Conservation (phyloP, 306 rosid genomes). For the Rubus idaeus region DNA sequence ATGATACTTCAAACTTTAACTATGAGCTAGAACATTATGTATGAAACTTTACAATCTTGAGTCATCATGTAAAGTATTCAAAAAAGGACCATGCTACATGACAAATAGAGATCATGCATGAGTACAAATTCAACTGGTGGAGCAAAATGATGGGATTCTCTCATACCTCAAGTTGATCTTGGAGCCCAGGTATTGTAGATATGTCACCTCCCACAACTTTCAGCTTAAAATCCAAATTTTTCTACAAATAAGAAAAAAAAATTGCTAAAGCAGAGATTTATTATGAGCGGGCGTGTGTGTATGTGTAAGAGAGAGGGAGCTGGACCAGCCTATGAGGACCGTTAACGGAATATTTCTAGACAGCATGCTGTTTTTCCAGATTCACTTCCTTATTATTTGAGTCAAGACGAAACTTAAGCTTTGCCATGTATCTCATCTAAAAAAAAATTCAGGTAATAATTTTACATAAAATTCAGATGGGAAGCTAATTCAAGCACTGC, state of each 20-base stretch:
- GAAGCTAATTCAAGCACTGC: neutral
- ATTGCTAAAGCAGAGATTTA: constrained; percentile 11
- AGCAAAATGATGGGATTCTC: constrained; percentile 12
- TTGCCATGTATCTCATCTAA: neutral
- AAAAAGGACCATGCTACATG: neutral
- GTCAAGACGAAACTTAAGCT: neutral
- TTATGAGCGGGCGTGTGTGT: neutral
- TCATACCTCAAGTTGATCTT: constrained; percentile 79
- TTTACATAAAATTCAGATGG: neutral
- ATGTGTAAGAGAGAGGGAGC: neutral
- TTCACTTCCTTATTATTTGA: neutral
- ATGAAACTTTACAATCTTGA: neutral
- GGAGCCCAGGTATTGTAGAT: constrained; percentile 84
- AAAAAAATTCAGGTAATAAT: neutral
- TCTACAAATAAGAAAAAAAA: constrained; percentile 49
- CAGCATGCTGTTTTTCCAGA: neutral
- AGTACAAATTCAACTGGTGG: neutral
- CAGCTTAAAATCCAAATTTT: constrained; percentile 80
- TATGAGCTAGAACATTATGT: neutral
- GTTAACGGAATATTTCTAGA: neutral
- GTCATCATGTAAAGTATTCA: neutral
- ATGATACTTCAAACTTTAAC: neutral
- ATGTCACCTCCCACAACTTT: constrained; percentile 93
- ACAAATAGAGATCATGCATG: neutral
- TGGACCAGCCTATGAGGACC: neutral